Evolutionary conservation across 2,329 filamentous ascomycete species (phyloP).

Genomic region (Herpomyces periplanetae): DNA sequence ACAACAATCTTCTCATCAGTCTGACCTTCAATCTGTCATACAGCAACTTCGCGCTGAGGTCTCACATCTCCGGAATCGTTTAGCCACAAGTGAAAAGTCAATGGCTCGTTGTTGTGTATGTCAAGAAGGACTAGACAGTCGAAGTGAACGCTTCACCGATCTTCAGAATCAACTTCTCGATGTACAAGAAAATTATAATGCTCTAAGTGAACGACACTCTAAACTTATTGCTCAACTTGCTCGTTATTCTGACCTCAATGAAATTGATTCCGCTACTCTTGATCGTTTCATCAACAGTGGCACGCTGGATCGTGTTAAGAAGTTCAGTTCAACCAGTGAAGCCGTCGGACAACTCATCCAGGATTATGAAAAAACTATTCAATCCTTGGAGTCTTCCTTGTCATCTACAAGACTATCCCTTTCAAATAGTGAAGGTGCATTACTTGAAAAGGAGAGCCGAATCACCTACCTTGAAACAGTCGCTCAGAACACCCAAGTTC

Average conservation of each 20-base stretch:
- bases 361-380: slow-evolving; percentile 95
- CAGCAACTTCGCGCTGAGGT: slow-evolving; percentile 78
- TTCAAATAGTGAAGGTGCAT: slow-evolving; percentile 39
- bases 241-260: slow-evolving; percentile 18
- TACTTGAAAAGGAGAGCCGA: slow-evolving; percentile 73
- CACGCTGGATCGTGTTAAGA: slow-evolving; percentile 52
- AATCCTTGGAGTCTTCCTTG: slow-evolving; percentile 58
- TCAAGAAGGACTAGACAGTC: slow-evolving; percentile 34
- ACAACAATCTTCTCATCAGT: slow-evolving; percentile 51
- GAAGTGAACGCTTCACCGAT: slow-evolving; percentile 49
- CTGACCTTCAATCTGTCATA: slow-evolving; percentile 71
- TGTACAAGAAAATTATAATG: slow-evolving; percentile 66
- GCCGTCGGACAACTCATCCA: slow-evolving; percentile 82
- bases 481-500: slow-evolving; percentile 49
- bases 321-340: slow-evolving; percentile 78
- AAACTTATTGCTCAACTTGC: slow-evolving; percentile 76
- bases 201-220: slow-evolving; percentile 68
- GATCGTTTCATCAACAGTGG: slow-evolving; percentile 29
- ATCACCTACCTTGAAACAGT: slow-evolving; percentile 74
- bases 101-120: slow-evolving; percentile 16
- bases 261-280: slow-evolving; percentile 16
- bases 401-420: slow-evolving; percentile 53
- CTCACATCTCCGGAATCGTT: slow-evolving; percentile 65
- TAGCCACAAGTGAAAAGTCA: slow-evolving; percentile 35
- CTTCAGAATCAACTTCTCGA: slow-evolving; percentile 78